A percentile compares a stretch with the other conserved stretches of the same genome.
Conservation (phyloP, 2,329 filamentous ascomycete species). For the Rugonectria rugulosa region DNA sequence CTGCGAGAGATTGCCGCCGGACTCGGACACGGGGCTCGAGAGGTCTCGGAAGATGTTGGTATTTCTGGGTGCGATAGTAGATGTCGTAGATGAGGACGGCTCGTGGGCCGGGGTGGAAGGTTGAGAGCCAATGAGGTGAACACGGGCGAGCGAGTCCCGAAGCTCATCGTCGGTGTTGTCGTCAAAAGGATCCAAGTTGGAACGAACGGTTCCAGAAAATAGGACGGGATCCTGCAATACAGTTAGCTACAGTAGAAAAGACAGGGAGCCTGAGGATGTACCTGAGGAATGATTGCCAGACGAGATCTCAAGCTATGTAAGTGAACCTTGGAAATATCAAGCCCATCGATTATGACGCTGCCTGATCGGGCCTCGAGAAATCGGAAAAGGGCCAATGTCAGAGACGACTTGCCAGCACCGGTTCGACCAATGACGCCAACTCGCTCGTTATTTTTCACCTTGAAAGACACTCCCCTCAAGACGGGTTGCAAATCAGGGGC, state of each 20-base stretch:
- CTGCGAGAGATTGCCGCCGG: slow-evolving; percentile 77
- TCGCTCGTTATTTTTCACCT: slow-evolving; percentile 70
- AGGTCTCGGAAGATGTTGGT: slow-evolving; percentile 72
- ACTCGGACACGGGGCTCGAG: slow-evolving; percentile 70
- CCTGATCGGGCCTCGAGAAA: slow-evolving; percentile 76
- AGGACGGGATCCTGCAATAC: slow-evolving; percentile 82
- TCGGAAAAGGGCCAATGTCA: slow-evolving; percentile 79
- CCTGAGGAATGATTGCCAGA: slow-evolving; percentile 79
- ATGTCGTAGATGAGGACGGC: slow-evolving; percentile 46
- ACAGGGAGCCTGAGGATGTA: slow-evolving; percentile 31
- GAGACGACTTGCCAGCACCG: slow-evolving; percentile 78
- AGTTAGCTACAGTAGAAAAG: too few relatives aligned
- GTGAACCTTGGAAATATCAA: slow-evolving; percentile 77
- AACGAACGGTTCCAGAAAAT: slow-evolving; percentile 79
- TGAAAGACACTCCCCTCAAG: slow-evolving; percentile 73
- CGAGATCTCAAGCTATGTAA: slow-evolving; percentile 75
- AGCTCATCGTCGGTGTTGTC: slow-evolving; percentile 74
- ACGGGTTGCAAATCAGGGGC: slow-evolving; percentile 75
- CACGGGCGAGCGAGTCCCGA: slow-evolving; percentile 72
- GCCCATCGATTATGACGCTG: slow-evolving; percentile 72
- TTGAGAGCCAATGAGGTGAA: slow-evolving; percentile 67
- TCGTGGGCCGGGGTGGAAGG: slow-evolving; percentile 49
- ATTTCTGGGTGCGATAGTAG: slow-evolving; percentile 55
- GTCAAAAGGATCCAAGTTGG: slow-evolving; percentile 80
- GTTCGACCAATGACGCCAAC: slow-evolving; percentile 82